These are phyloP conservation scores for Pyrus hybrid DNA, from an alignment of 331 rosid species.

Conservation along the genomic window DNA sequence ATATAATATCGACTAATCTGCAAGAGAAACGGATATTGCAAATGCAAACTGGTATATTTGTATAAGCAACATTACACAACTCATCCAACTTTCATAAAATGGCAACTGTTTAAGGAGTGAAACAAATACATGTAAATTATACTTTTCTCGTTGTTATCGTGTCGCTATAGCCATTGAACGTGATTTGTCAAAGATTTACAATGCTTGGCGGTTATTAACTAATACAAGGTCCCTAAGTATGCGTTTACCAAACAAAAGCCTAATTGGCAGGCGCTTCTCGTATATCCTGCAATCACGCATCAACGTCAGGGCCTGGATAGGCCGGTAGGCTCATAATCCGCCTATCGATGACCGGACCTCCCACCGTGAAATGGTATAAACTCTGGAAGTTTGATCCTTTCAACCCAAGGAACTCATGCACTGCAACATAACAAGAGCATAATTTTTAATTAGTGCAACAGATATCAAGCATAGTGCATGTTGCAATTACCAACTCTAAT, in stretches of 20 bases:
- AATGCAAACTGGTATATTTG: neutral
- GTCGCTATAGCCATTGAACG: too few relatives aligned
- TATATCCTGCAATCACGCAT: slow-evolving; percentile 37
- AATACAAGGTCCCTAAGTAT: neutral
- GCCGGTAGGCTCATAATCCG: slow-evolving; percentile 93
- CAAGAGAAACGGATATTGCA: neutral
- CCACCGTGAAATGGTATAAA: slow-evolving; percentile 88
- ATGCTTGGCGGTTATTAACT: neutral
- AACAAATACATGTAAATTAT: too few relatives aligned
- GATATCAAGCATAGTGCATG: neutral
- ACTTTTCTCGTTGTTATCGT: too few relatives aligned
- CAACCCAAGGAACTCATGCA: slow-evolving; percentile 77
- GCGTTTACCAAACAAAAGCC: neutral
- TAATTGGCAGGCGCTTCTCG: neutral
- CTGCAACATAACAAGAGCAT: slow-evolving; percentile 35
- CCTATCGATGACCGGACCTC: slow-evolving; percentile 75
- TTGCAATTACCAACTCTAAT: neutral
- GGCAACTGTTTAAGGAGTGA: too few relatives aligned
- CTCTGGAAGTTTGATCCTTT: slow-evolving; percentile 78
- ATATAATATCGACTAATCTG: neutral
- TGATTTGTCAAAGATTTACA: neutral
- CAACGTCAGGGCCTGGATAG: slow-evolving; percentile 76
- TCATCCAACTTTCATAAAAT: too few relatives aligned
- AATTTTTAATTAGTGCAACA: neutral
- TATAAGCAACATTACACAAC: neutral